Evolutionary conservation across 306 rosid species (phyloP).

Genomic region (Castanea crenata): DNA sequence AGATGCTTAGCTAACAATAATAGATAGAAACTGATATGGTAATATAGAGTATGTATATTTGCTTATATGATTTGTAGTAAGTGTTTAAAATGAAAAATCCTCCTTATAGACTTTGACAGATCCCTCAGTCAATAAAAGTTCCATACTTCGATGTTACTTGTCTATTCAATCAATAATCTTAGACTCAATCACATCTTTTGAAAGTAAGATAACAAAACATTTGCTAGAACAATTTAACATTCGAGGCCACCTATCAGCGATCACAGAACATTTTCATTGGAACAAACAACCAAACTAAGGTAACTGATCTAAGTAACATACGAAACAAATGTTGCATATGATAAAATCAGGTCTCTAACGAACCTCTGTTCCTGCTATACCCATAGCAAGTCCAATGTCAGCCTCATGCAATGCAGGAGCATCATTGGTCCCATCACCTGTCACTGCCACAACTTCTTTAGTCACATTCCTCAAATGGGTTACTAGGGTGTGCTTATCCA

Average conservation of each 20-base stretch:
- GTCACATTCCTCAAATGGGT: conserved; percentile 53
- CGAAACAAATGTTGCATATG: neutral
- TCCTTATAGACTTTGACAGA: neutral
- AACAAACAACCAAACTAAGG: neutral
- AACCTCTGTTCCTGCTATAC: conserved; percentile 98
- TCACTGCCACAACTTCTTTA: conserved; percentile 86
- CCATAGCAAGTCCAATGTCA: conserved; percentile 94
- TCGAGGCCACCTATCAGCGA: neutral
- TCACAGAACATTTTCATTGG: neutral
- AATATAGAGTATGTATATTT: neutral
- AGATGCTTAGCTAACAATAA: conserved; percentile 10
- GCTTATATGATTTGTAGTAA: neutral
- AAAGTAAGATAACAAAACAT: no score
- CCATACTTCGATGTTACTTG: no score
- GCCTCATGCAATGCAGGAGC: conserved; percentile 95
- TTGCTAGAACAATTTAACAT: no score
- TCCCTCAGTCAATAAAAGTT: neutral
- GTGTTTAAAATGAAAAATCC: neutral
- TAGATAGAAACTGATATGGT: neutral
- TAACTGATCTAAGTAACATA: neutral
- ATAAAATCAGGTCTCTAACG: conserved; percentile 20
- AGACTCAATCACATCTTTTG: no score
- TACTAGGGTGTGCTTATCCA: conserved; percentile 87
- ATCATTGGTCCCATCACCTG: conserved; percentile 95
- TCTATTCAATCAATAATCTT: no score